Base-by-base conservation (phyloP, 352 stramenopile species). In the Phytophthora cryptogea region DNA sequence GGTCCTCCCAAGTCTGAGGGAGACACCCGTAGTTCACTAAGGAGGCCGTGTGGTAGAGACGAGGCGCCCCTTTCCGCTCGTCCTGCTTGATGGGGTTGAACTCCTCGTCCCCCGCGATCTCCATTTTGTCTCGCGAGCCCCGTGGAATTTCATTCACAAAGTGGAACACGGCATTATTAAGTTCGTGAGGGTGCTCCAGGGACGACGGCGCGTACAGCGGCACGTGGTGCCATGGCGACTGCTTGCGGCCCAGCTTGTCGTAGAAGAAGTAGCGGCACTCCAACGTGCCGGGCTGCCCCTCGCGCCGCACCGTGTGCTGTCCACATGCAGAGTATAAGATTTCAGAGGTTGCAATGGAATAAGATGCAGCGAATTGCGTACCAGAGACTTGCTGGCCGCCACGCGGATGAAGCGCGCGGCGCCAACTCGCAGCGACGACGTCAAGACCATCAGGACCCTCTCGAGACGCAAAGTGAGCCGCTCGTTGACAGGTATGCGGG, bases 1-100 rank as follows among this genome's bases (percentile, higher is more conserved):
- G 97, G 72, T 99, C 96, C 74, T 99, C 98, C 97, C 97, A 99
- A 3, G 98, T 99, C 77, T 99, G 98, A 41, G 98, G 98, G 54
- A 99, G 69, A 62, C 89, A 98, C 52, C 97, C 98, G 66, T 99
- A 99, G 78, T 99, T 99, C 68, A 94, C 81, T 16, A 95, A 69
- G 27, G 86, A 94, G 28, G 86, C 84, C 49, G 81, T 90, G 68
- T 93, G 84, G 62, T 95, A 95, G 44, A 92, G 83, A 27, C 97
- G 86, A 41, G 98, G 94, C 43, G 93, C 92, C 63, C 97, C 97
- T 63, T 99, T 98, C 77, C 98, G 99, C 42, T 98, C 87, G 83
- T 99, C 97, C 77, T 99, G 97, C 66, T 96, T 96, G 74, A 98
- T 98, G 33, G 95, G 94, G 66, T 98, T 98, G 67, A 89, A 87